A percentile compares a stretch with the other conserved stretches of the same genome.
Evolutionary conservation across 225 moss, liverwort and hornwort species (phyloP).

Genomic region (Pseudisothecium myosuroides): DNA sequence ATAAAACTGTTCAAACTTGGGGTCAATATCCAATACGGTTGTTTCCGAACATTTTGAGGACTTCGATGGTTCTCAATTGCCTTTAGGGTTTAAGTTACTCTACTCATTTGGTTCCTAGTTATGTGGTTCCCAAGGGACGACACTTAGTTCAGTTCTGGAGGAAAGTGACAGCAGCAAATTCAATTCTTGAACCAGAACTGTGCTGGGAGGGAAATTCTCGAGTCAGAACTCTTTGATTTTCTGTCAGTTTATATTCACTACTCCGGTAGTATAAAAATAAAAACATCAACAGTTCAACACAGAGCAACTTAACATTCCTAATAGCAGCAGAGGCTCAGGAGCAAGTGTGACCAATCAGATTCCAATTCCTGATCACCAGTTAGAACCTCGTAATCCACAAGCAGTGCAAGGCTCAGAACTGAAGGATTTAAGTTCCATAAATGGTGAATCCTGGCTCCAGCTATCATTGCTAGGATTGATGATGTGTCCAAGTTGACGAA

Average conservation of each 20-base stretch:
- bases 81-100: not conserved
- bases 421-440: no score
- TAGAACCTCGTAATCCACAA: not conserved
- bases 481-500: not conserved
- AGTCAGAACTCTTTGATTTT: not conserved
- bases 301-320: not conserved
- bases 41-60: not conserved
- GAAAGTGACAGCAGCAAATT: not conserved
- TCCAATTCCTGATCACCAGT: not conserved
- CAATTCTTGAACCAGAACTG: not conserved
- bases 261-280: no score
- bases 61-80: not conserved
- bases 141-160: not conserved
- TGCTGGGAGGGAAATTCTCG: not conserved
- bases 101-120: not conserved
- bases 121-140: not conserved
- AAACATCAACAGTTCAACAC: no score
- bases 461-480: not conserved
- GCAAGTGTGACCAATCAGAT: not conserved
- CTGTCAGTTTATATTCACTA: not conserved
- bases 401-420: not conserved
- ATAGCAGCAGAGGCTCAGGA: not conserved
- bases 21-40: fast-evolving
- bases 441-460: no score
- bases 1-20: not conserved